Conservation (phyloP, 441 rosid genomes). For the Erodium trifolium region DNA sequence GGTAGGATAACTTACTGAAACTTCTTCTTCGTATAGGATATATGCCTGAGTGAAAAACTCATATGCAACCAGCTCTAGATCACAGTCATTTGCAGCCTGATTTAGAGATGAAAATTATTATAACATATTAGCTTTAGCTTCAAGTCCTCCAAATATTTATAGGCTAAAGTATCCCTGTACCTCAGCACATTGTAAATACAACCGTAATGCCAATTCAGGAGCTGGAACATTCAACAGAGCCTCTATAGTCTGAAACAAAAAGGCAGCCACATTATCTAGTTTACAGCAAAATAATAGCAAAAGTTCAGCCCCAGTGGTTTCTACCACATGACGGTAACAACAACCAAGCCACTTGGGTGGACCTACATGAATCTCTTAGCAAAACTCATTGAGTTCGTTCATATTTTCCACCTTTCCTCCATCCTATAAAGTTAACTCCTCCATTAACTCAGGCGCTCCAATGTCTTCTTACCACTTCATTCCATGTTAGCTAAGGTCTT, state of each 20-base stretch:
- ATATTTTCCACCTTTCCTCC: not conserved
- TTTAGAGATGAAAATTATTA: conserved; percentile 18
- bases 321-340: conserved; percentile 4
- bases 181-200: conserved; percentile 98
- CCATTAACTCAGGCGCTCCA: not conserved
- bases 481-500: not conserved
- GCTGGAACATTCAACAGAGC: conserved; percentile 64
- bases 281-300: not conserved
- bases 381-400: not conserved
- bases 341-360: not conserved
- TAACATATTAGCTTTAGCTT: conserved; percentile 10
- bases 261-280: conserved; percentile 6
- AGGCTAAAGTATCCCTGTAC: conserved; percentile 29
- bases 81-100: conserved; percentile 96
- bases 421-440: not conserved
- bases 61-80: conserved; percentile 89
- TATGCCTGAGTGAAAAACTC: conserved; percentile 98
- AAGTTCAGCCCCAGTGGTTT: conserved; percentile 9
- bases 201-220: conserved; percentile 74
- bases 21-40: conserved; percentile 89
- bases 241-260: conserved; percentile 62
- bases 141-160: conserved; percentile 12
- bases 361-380: not conserved
- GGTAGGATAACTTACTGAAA: conserved; percentile 59
- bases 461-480: not conserved